Percentiles rank a stretch among this genome's conserved stretches.
phyloP scores from a whole-genome alignment of 2,329 filamentous ascomycete genomes.

The Hymenoscyphus albidus region DNA sequence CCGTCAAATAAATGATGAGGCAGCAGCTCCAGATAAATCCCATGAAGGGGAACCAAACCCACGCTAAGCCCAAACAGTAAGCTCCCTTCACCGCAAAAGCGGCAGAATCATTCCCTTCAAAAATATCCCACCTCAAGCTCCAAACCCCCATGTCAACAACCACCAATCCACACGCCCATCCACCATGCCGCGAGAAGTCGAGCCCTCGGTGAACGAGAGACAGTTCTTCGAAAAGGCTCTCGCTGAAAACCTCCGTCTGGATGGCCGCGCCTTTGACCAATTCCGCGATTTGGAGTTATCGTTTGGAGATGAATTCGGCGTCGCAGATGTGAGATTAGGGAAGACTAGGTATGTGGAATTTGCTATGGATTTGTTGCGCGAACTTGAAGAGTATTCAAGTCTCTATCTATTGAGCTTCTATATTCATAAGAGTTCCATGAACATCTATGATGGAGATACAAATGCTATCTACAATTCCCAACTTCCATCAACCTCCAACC shows the following conservation, averaged over 20 bases:
- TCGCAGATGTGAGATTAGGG: conserved; percentile 80
- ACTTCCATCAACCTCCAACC: conserved; percentile 44
- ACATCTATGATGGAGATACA: no score
- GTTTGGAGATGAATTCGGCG: conserved; percentile 88
- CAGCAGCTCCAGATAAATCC: background rate
- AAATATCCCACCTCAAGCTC: conserved; percentile 8
- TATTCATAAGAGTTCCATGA: no score
- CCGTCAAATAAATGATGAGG: background rate
- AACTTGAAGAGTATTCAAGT: no score
- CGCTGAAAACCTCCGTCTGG: conserved; percentile 73
- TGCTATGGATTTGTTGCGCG: background rate
- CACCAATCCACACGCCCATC: background rate
- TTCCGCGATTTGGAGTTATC: conserved; percentile 72
- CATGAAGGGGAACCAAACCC: background rate
- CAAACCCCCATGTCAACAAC: background rate
- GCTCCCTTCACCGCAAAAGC: conserved; percentile 16
- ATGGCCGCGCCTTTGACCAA: conserved; percentile 76
- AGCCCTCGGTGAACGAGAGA: conserved; percentile 85
- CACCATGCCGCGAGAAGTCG: conserved; percentile 84
- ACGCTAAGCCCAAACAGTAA: background rate
- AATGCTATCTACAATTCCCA: no score
- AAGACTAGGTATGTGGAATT: conserved; percentile 69
- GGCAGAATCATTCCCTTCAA: conserved; percentile 14
- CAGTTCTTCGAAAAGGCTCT: conserved; percentile 82
- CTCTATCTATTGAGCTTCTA: no score